Percentiles rank a stretch among this genome's conserved stretches.
phyloP scores from a whole-genome alignment of 345 rosid species.

The Cardiospermum halicacabum region DNA sequence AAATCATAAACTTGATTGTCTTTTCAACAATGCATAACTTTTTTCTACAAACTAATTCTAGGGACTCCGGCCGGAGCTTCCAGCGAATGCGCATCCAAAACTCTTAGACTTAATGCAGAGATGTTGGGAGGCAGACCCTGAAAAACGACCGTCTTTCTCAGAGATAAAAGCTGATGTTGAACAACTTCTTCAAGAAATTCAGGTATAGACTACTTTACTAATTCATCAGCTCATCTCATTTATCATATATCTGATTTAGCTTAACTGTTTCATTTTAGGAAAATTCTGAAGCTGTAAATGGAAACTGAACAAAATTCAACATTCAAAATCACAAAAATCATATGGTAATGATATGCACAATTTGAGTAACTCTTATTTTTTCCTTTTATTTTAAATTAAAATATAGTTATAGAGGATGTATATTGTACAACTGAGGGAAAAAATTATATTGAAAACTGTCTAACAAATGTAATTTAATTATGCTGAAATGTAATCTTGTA shows the following conservation, averaged over 20 bases:
- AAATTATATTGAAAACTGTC: slow-evolving; percentile 2
- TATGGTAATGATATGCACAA: slow-evolving; percentile 12
- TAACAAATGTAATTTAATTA: neutral
- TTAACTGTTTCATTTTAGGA: slow-evolving; percentile 25
- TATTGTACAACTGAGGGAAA: slow-evolving; percentile 21
- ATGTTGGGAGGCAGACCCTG: slow-evolving; percentile 65
- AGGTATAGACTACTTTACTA: slow-evolving; percentile 29
- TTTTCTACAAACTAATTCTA: slow-evolving; percentile 17
- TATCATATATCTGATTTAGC: slow-evolving; percentile 10
- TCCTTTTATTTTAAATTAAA: slow-evolving; percentile 4
- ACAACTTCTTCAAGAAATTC: slow-evolving; percentile 34
- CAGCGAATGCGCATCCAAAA: slow-evolving; percentile 44
- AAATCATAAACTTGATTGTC: neutral
- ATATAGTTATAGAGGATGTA: slow-evolving; percentile 18
- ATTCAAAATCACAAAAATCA: slow-evolving; percentile 1
- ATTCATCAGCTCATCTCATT: neutral
- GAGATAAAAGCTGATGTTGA: slow-evolving; percentile 54
- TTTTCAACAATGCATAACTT: neutral
- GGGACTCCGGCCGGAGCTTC: slow-evolving; percentile 72
- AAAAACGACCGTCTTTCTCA: slow-evolving; percentile 48
- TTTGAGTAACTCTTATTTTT: slow-evolving; percentile 17
- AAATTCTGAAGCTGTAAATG: slow-evolving; percentile 28
- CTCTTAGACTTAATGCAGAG: slow-evolving; percentile 53
- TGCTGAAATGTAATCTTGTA: neutral
- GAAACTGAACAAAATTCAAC: slow-evolving; percentile 20